A percentile compares a stretch with the other conserved stretches of the same genome.
These are phyloP conservation scores for Penicillium sp. DNA, from an alignment of 2,329 filamentous ascomycete species.

Conservation along the genomic window DNA sequence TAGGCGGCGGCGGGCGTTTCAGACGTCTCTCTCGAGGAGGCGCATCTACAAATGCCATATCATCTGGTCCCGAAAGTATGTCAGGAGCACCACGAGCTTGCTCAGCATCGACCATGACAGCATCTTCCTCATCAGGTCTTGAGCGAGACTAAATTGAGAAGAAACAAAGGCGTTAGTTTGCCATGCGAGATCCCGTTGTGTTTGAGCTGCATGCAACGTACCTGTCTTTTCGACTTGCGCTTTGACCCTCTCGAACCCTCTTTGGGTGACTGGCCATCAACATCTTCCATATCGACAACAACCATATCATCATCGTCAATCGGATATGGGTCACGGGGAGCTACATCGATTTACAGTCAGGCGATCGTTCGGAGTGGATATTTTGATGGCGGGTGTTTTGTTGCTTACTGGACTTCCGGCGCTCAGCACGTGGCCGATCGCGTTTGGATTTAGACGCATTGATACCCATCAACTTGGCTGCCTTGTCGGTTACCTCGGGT, in stretches of 20 bases:
- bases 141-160: constrained; percentile 35
- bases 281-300: constrained; percentile 58
- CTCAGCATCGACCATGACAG: constrained; percentile 58
- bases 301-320: constrained; percentile 67
- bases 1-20: constrained; percentile 61
- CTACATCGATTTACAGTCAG: constrained; percentile 20
- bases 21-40: constrained; percentile 55
- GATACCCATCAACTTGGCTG: constrained; percentile 74
- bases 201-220: constrained; percentile 25
- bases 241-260: constrained; percentile 41
- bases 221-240: constrained; percentile 45
- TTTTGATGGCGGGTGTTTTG: neutral
- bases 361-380: neutral
- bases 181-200: neutral
- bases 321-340: constrained; percentile 61
- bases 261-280: constrained; percentile 37
- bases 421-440: constrained; percentile 56
- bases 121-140: constrained; percentile 52
- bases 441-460: constrained; percentile 49
- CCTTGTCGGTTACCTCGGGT: constrained; percentile 70
- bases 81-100: constrained; percentile 51
- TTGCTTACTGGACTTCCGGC: constrained; percentile 49
- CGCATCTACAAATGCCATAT: constrained; percentile 56
- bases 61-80: constrained; percentile 53
- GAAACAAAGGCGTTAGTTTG: neutral